Evolutionary conservation across 2,329 filamentous ascomycete species (phyloP).

Genomic region (Colletotrichum cereale): DNA sequence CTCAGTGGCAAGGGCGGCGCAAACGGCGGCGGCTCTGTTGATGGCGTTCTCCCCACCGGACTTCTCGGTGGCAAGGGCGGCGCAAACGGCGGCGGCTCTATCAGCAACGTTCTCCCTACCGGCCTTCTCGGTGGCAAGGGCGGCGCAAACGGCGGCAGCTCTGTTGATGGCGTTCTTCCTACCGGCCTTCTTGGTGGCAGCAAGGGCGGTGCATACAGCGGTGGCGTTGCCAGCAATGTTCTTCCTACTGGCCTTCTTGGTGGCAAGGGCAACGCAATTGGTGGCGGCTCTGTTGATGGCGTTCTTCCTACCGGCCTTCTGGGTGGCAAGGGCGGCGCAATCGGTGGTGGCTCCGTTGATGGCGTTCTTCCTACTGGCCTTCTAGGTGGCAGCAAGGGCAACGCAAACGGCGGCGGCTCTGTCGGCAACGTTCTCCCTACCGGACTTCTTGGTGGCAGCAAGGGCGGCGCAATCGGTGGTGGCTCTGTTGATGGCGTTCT

Average conservation of each 20-base stretch:
- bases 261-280: background rate
- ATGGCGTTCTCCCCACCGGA: background rate
- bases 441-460: background rate
- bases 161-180: background rate
- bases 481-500: background rate
- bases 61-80: background rate
- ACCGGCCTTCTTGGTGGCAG: background rate
- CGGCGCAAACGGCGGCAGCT: background rate
- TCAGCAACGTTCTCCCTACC: background rate
- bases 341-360: background rate
- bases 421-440: slow-evolving; percentile 4
- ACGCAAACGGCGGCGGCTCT: background rate
- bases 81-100: background rate
- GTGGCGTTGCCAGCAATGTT: background rate
- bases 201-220: background rate
- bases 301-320: background rate
- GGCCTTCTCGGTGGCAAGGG: background rate
- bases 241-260: background rate
- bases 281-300: no score
- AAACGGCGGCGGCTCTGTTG: no score
- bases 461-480: background rate
- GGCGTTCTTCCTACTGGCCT: background rate
- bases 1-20: background rate
- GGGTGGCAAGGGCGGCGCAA: background rate
- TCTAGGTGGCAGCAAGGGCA: background rate